Evolutionary conservation across 495 filamentous ascomycete species (phyloP).

Genomic region (Neurospora terricola): DNA sequence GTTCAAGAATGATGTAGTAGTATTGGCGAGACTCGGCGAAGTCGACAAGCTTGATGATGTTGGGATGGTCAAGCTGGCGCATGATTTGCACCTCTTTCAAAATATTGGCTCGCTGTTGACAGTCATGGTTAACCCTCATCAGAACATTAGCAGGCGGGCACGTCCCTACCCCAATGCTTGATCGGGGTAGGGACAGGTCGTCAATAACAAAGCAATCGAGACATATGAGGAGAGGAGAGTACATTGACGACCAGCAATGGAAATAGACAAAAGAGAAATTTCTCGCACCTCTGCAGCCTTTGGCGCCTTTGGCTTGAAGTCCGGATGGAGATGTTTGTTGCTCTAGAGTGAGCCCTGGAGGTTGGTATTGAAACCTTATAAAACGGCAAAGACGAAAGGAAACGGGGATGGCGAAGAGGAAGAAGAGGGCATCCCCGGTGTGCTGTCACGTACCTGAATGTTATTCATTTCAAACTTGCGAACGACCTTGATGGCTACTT

Average conservation of each 20-base stretch:
- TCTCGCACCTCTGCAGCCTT: slow-evolving; percentile 96
- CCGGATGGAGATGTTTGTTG: slow-evolving; percentile 81
- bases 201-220: not conserved
- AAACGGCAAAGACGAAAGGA: slow-evolving; percentile 11
- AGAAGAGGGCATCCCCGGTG: slow-evolving; percentile 20
- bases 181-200: slow-evolving; percentile 4
- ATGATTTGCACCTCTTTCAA: slow-evolving; percentile 98
- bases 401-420: slow-evolving; percentile 13
- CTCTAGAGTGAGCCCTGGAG: slow-evolving; percentile 47
- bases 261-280: slow-evolving; percentile 27
- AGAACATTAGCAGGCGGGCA: not conserved
- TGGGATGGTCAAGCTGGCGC: slow-evolving; percentile 90
- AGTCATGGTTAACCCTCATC: slow-evolving; percentile 7
- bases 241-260: slow-evolving; percentile 2
- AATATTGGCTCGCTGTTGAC: slow-evolving; percentile 77
- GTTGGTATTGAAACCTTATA: slow-evolving; percentile 31
- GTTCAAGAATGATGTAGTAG: slow-evolving; percentile 93
- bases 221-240: slow-evolving; percentile 3
- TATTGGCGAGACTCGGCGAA: slow-evolving; percentile 92
- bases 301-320: slow-evolving; percentile 77
- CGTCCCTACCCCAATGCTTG: slow-evolving; percentile 9
- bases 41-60: slow-evolving; percentile 84
- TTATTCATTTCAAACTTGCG: slow-evolving; percentile 98
- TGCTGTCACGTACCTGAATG: slow-evolving; percentile 69
- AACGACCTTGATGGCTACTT: slow-evolving; percentile 97